phyloP scores from a whole-genome alignment of 2,329 filamentous ascomycete genomes.

The Paecilomyces niveus region DNA sequence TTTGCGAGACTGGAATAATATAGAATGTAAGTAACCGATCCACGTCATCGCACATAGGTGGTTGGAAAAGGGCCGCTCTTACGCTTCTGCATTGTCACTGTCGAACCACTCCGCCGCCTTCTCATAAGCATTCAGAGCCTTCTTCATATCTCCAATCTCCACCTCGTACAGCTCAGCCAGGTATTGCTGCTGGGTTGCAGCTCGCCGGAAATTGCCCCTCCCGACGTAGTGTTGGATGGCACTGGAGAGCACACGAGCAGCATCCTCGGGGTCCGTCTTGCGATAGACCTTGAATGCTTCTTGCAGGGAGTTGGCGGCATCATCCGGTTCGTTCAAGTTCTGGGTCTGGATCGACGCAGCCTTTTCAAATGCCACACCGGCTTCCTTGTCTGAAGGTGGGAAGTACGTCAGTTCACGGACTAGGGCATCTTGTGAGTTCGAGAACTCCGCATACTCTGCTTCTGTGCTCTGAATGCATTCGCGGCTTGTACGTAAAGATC shows the following conservation, averaged over 20 bases:
- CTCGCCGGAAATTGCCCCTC: slow-evolving; percentile 85
- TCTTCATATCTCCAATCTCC: slow-evolving; percentile 69
- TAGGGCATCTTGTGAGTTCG: slow-evolving; percentile 4
- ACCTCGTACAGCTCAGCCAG: slow-evolving; percentile 80
- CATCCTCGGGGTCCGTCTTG: slow-evolving; percentile 75
- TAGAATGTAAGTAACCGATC: background rate
- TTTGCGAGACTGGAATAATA: slow-evolving; percentile 63
- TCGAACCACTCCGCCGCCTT: slow-evolving; percentile 85
- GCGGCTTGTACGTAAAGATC: slow-evolving; percentile 83
- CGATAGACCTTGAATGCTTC: slow-evolving; percentile 95
- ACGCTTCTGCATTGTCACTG: slow-evolving; percentile 76
- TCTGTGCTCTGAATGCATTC: slow-evolving; percentile 85
- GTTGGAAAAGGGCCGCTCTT: slow-evolving; percentile 31
- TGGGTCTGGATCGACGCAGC: slow-evolving; percentile 73
- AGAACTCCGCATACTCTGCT: slow-evolving; percentile 55
- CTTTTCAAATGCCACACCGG: slow-evolving; percentile 77
- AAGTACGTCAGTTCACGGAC: background rate
- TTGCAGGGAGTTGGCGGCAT: slow-evolving; percentile 78
- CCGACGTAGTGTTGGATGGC: slow-evolving; percentile 80
- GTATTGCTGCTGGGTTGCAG: slow-evolving; percentile 84
- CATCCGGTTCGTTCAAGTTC: slow-evolving; percentile 83
- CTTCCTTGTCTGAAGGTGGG: slow-evolving; percentile 61
- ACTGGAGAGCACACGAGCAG: slow-evolving; percentile 68
- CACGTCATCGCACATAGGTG: background rate
- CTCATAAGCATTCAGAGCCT: slow-evolving; percentile 76